Evolutionary conservation across 805 yeast species (phyloP).

Genomic region (Suhomyces xylopsoci): DNA sequence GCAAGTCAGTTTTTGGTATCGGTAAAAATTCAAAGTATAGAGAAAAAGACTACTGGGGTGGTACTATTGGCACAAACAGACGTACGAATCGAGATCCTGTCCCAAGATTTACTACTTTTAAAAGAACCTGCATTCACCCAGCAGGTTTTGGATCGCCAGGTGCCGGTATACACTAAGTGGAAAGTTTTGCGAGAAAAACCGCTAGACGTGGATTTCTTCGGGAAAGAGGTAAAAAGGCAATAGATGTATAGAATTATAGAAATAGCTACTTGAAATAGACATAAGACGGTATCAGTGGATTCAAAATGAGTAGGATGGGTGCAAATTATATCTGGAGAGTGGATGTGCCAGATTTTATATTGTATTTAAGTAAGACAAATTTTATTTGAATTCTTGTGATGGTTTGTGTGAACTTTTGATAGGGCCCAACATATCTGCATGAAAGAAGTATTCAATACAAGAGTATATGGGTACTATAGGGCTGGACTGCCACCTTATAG

Average conservation of each 20-base stretch:
- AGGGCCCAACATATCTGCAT: no score
- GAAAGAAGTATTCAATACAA: no score
- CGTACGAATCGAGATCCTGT: slow-evolving; percentile 1
- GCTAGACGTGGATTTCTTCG: slow-evolving; percentile 3
- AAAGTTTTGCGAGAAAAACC: slow-evolving; percentile 3
- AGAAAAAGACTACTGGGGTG: background rate
- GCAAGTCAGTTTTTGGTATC: slow-evolving; percentile 9
- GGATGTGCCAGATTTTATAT: no score
- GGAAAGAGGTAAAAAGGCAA: background rate
- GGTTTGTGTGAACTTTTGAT: no score
- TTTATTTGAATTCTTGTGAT: no score
- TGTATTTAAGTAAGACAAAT: no score
- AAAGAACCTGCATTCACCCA: background rate
- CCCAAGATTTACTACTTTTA: slow-evolving; percentile 5
- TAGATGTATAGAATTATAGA: no score
- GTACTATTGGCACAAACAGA: slow-evolving; percentile 8
- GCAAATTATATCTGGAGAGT: no score
- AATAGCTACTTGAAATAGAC: no score
- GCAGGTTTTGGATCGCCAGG: background rate
- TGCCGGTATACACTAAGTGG: slow-evolving; percentile 7
- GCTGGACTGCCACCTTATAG: background rate
- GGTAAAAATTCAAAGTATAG: background rate
- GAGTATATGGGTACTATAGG: no score
- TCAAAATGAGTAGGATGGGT: no score
- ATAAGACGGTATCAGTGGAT: no score